Base-by-base conservation (phyloP, 306 rosid species). In the Dryas octopetala region DNA sequence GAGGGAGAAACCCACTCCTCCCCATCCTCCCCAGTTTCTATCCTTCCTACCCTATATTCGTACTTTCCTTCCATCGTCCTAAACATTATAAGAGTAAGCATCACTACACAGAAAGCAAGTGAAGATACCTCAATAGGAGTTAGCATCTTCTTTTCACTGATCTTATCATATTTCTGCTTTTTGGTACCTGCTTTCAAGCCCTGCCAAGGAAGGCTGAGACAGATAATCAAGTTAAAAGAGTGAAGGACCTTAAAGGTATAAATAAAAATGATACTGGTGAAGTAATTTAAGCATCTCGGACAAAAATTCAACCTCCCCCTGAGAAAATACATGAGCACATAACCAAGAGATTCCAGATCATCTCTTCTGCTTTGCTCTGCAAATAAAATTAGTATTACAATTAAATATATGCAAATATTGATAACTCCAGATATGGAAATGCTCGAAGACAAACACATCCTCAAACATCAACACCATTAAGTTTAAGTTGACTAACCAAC, bases 351-450 rank as follows among this genome's bases (percentile, higher is more conserved):
- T 78, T 95, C 99, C 40, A 95, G 91, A 83, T 95, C 99, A 88
- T 95, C 99, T 83, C 99, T 95, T 83, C 99, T 90, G 89, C 99
- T 95, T 88, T 95, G 99, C 88, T 95, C 99, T 95, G 90, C 85
- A 82, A 51, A 47, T 12, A 84, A 82, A 73, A 68, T 47, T 13
- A 55, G 8, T 44, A 76, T 57, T 62, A 76, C 46, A 65, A 75
- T 23, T 11, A 71, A 28, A 70, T 53, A 59, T 59, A 66, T 12
- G n/a, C 26, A 64, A 52, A 23, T 58, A 19, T 43, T 73, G 49
- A 9, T 40, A 38, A 66, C 50, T 63, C 66, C 64, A 58, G 10
- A 32, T 32, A 32, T 32, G 38, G 38, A 32, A 32, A 32, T 32
- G 38, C 38, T 32, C 38, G 3, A 62, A 67, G 5, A 79, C 13